phyloP scores from a whole-genome alignment of 1,284 basidiomycete species.

The Malassezia pachydermatis region DNA sequence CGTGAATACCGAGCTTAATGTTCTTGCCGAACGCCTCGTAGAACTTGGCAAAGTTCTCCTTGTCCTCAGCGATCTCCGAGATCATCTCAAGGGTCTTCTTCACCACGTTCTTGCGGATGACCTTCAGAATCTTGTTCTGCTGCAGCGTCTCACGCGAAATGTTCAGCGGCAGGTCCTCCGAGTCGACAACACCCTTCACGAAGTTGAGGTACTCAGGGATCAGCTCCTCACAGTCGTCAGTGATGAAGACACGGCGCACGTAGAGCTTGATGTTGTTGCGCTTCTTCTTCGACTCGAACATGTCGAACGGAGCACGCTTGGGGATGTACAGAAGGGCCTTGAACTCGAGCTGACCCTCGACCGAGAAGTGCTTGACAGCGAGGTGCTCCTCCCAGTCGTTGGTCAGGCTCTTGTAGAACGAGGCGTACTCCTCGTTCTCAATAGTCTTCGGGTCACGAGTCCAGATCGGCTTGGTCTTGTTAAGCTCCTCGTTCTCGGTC shows the following conservation, averaged over 20 bases:
- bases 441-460: conserved; percentile 93
- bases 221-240: conserved; percentile 99
- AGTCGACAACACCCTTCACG: conserved; percentile 90
- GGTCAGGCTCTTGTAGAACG: conserved; percentile 99
- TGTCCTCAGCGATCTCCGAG: conserved; percentile 95
- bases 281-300: conserved; percentile 99
- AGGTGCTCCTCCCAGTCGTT: conserved; percentile 99
- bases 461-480: conserved; percentile 99
- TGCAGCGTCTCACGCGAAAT: conserved; percentile 99
- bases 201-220: conserved; percentile 99
- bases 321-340: conserved; percentile 89
- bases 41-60: conserved; percentile 98
- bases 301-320: conserved; percentile 81
- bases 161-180: conserved; percentile 98
- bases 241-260: conserved; percentile 99
- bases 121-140: conserved; percentile 99
- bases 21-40: conserved; percentile 64
- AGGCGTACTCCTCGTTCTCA: conserved; percentile 77
- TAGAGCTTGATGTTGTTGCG: conserved; percentile 99
- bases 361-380: conserved; percentile 99
- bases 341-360: conserved; percentile 98
- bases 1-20: conserved; percentile 82
- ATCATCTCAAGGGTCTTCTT: conserved; percentile 96
- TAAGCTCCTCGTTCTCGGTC: conserved; percentile 85
- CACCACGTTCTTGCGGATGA: conserved; percentile 75